Evolutionary conservation across 108 stramenopile species (phyloP).

Genomic region (Skeletonema marinoi): DNA sequence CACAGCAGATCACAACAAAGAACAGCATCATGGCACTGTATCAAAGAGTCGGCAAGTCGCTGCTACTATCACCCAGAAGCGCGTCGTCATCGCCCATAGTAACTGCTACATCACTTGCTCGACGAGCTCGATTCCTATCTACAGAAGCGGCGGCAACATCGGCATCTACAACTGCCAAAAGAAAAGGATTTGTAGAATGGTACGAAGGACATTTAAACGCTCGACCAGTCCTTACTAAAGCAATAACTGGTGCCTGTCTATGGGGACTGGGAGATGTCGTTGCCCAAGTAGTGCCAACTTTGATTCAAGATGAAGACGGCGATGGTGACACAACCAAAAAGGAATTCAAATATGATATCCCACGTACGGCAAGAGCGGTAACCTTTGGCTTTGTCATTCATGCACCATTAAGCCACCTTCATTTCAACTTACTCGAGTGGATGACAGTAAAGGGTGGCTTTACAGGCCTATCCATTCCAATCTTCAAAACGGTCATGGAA

Average conservation of each 20-base stretch:
- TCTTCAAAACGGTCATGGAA: slow-evolving; percentile 86
- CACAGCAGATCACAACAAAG: background rate
- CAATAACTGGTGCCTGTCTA: slow-evolving; percentile 62
- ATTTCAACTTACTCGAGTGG: slow-evolving; percentile 84
- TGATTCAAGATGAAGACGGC: slow-evolving; percentile 24
- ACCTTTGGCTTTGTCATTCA: slow-evolving; percentile 74
- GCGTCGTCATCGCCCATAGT: background rate
- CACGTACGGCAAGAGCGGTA: slow-evolving; percentile 62
- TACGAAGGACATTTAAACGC: slow-evolving; percentile 68
- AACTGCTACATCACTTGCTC: background rate
- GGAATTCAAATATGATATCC: slow-evolving; percentile 53
- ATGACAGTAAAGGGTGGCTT: slow-evolving; percentile 64
- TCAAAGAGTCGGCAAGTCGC: background rate
- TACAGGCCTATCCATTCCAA: slow-evolving; percentile 54
- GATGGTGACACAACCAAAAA: slow-evolving; percentile 7
- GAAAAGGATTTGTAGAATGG: slow-evolving; percentile 59
- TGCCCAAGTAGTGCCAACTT: slow-evolving; percentile 66
- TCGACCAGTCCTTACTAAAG: slow-evolving; percentile 69
- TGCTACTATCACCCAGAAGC: background rate
- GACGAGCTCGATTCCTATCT: background rate
- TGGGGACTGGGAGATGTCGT: slow-evolving; percentile 81
- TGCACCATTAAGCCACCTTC: slow-evolving; percentile 71
- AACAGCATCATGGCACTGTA: background rate
- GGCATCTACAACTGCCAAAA: background rate
- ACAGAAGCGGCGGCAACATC: background rate